Conservation (phyloP, 768 basidiomycete genomes). For the Saitozyma sp. region DNA sequence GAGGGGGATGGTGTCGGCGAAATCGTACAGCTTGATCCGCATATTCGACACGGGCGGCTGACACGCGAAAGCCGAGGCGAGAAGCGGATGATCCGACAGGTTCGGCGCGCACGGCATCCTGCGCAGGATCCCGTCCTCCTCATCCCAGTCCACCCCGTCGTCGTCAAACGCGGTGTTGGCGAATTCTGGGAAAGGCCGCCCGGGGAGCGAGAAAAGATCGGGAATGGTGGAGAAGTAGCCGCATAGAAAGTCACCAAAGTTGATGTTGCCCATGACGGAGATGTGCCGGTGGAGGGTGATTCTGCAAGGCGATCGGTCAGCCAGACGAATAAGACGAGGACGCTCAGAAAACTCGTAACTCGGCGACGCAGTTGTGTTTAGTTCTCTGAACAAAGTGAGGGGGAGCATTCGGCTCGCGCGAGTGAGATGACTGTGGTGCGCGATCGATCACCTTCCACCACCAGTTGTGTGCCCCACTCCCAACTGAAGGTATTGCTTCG, state of each 20-base stretch:
- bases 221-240: conserved; percentile 1
- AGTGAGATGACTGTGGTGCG: no score
- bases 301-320: neutral
- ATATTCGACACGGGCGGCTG: neutral
- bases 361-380: neutral
- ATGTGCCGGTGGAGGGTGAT: neutral
- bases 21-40: neutral
- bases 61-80: conserved; percentile 1
- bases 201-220: neutral
- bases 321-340: no score
- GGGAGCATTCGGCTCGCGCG: no score
- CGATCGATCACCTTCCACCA: neutral
- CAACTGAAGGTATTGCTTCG: no score
- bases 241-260: neutral
- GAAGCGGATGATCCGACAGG: neutral
- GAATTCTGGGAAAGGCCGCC: no score
- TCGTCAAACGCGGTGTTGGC: neutral
- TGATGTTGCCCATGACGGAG: neutral
- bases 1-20: neutral
- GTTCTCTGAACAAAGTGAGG: neutral
- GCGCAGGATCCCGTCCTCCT: neutral
- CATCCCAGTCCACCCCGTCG: neutral
- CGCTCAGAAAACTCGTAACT: no score
- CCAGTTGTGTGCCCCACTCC: no score
- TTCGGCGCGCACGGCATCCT: neutral